A percentile compares a stretch with the other conserved stretches of the same genome.
phyloP scores from a whole-genome alignment of 768 basidiomycete species.

The Podaxis pistillaris region DNA sequence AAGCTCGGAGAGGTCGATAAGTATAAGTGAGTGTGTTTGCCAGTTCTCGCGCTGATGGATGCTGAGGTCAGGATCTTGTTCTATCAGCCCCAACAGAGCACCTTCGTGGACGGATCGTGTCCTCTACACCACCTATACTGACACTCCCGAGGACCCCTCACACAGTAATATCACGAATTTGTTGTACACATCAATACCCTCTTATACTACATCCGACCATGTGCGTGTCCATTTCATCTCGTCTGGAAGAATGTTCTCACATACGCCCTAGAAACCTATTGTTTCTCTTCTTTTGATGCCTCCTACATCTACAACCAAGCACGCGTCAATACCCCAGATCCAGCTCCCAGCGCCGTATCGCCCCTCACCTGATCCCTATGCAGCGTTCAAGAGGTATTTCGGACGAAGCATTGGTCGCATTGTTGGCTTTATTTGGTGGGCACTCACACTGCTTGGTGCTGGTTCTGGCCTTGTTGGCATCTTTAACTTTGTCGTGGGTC shows the following conservation, averaged over 20 bases:
- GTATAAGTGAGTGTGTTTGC: conserved; percentile 55
- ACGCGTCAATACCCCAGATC: conserved; percentile 40
- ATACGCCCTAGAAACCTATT: conserved; percentile 72
- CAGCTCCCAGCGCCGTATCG: conserved; percentile 48
- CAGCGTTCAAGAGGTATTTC: conserved; percentile 54
- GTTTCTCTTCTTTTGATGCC: conserved; percentile 71
- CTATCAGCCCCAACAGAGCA: conserved; percentile 57
- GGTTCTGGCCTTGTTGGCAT: conserved; percentile 71
- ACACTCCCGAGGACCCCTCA: conserved; percentile 51
- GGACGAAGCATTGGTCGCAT: conserved; percentile 72
- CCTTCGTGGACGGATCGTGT: conserved; percentile 96
- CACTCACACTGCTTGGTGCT: conserved; percentile 72
- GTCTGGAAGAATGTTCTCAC: neutral
- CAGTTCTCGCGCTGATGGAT: neutral
- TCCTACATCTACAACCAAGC: conserved; percentile 26
- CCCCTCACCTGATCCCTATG: conserved; percentile 53
- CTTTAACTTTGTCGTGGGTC: conserved; percentile 69
- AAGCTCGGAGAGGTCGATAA: conserved; percentile 76
- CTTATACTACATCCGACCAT: conserved; percentile 90
- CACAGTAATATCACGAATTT: conserved; percentile 59
- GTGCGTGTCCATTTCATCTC: conserved; percentile 37
- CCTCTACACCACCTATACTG: conserved; percentile 75
- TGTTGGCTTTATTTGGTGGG: conserved; percentile 79
- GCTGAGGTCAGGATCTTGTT: conserved; percentile 6
- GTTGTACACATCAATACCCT: conserved; percentile 77